Evolutionary conservation across 345 rosid species (phyloP), one percentile per base, ranked within the genome.

Genomic region (Aquilaria yunnanensis): DNA sequence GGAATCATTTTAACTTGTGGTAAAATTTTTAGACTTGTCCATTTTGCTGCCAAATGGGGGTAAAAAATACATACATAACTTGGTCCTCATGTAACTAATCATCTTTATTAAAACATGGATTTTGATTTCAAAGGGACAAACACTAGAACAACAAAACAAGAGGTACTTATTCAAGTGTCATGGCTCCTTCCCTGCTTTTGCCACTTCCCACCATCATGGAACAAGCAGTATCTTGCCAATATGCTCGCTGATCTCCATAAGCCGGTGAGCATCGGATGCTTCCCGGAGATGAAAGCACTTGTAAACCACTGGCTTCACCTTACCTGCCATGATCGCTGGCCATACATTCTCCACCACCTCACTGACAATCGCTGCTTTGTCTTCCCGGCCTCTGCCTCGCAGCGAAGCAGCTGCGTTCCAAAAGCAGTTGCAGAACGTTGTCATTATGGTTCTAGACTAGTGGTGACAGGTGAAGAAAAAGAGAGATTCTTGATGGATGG

Each of bases 281-380:
- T 85, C 74, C 1, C 79, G 64, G 45, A 88, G 62, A 33, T 86
- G 84, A 47, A 88, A 63, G 10, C 51, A 64, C 73, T 77, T 80
- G 74, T 80, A 51, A 23, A 84, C 74, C 64, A 91, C 75, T 2
- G 96, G 91, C 73, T 88, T 91, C 67, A 88, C 86, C 68, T 83
- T 83, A 41, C 93, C 85, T 2, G 78, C 77, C 60, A 64, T 77
- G 30, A 90, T 73, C 31, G 90, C 96, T 46, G 97, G 91, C 97
- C 96, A 91, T 4, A 85, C 97, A 68, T 69, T 74, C 78, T 88
- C 85, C 80, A 82, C 84, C 23, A 88, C 97, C 76, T 93, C 97
- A 7, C 65, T 65, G 5, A 86, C 87, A 59, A 90, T 80, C 43
- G 50, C 72, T 10, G 86, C 90, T 77, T 93, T 93, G 75, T 82